A percentile compares a stretch with the other conserved stretches of the same genome.
These are phyloP conservation scores for Harringtonia aguacate DNA, from an alignment of 2,329 filamentous ascomycete genomes.

Conservation along the genomic window DNA sequence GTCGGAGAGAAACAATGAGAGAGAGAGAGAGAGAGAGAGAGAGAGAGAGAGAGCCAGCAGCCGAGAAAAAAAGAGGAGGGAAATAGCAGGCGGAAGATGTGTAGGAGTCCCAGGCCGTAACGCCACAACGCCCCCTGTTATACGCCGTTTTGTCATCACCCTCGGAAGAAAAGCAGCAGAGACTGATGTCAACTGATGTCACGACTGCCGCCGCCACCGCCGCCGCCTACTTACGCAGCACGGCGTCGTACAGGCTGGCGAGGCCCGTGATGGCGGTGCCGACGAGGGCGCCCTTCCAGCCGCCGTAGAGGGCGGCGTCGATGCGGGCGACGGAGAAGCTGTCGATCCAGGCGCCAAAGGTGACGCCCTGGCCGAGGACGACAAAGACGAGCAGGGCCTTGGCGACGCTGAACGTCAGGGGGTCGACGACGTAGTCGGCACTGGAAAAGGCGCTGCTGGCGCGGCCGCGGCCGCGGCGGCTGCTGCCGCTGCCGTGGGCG, in stretches of 20 bases:
- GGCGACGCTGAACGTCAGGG: conserved; percentile 78
- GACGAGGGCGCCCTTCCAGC: conserved; percentile 58
- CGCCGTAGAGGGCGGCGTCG: conserved; percentile 57
- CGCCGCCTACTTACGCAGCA: conserved; percentile 53
- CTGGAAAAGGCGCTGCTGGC: conserved; percentile 23
- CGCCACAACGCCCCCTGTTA: conserved; percentile 9
- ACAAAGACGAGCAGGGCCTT: conserved; percentile 77
- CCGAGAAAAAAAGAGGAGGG: no score
- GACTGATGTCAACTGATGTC: neutral
- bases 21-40: no score
- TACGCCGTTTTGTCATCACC: conserved; percentile 5
- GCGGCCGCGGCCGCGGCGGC: conserved; percentile 29
- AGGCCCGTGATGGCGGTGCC: conserved; percentile 58
- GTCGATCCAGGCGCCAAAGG: conserved; percentile 51
- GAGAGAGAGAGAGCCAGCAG: no score
- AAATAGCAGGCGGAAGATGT: conserved; percentile 3
- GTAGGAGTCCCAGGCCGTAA: conserved; percentile 9
- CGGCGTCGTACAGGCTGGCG: conserved; percentile 66
- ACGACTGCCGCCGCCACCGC: no score
- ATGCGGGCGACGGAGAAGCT: conserved; percentile 51
- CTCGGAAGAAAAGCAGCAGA: neutral
- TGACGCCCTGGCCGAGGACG: conserved; percentile 60
- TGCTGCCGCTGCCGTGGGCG: conserved; percentile 30
- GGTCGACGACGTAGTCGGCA: conserved; percentile 59
- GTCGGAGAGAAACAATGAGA: no score